Percentiles rank a stretch among this genome's conserved stretches.
Conservation (phyloP, 2,329 filamentous ascomycete species). For the Mycosphaerella sp. region DNA sequence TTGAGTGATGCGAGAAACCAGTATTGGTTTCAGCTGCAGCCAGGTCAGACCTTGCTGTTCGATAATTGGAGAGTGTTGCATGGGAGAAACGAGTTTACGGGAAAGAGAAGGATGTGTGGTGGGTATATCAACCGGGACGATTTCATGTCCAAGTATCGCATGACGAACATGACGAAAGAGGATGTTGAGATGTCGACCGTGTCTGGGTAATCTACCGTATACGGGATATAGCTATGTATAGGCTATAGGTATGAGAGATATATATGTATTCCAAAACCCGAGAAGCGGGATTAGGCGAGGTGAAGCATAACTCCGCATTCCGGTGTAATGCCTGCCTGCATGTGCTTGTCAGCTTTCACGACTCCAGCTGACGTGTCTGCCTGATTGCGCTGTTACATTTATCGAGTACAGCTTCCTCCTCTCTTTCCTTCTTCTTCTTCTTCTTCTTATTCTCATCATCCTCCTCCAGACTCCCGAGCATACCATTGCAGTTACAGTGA, state of each 20-base stretch:
- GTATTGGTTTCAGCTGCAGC: conserved; percentile 74
- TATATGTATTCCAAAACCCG: too few species aligned
- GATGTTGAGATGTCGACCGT: conserved; percentile 31
- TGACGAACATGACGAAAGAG: conserved; percentile 53
- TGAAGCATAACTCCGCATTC: too few species aligned
- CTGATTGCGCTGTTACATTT: neutral
- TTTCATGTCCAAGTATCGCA: conserved; percentile 68
- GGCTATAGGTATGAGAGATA: too few species aligned
- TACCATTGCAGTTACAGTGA: neutral
- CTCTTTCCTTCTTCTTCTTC: neutral
- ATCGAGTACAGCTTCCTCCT: neutral
- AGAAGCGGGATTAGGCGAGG: too few species aligned
- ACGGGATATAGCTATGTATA: neutral
- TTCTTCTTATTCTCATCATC: neutral
- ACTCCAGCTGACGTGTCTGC: conserved; percentile 6
- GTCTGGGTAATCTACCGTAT: conserved; percentile 22
- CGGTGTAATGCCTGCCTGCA: too few species aligned
- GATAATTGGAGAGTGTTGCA: conserved; percentile 96
- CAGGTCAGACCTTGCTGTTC: conserved; percentile 76
- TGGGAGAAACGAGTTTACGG: conserved; percentile 74
- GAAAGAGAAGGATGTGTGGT: conserved; percentile 80
- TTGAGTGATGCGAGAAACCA: conserved; percentile 59
- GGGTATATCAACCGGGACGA: conserved; percentile 81
- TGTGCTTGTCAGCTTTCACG: neutral
- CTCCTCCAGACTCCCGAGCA: neutral